Base-by-base conservation (phyloP, 352 stramenopile genomes). In the Globisporangium abappressorium region DNA sequence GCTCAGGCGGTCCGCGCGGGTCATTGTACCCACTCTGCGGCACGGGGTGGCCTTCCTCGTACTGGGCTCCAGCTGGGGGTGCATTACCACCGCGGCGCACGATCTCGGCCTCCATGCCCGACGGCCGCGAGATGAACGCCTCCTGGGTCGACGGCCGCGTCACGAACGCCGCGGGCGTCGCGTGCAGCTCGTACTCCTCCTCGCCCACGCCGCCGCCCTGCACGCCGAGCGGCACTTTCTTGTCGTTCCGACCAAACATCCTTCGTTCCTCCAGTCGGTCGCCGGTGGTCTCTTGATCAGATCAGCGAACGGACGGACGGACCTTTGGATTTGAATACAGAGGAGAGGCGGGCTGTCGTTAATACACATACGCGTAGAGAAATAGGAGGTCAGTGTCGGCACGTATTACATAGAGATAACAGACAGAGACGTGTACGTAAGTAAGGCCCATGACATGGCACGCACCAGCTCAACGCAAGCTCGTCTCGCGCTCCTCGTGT, bases 141-240 rank as follows among this genome's bases (percentile, higher is more conserved):
- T 91, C 82, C 57, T 62, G 70, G 43, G 79, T 78, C 54, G 79
- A 82, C 8, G 85, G 85, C 11, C 61, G 61, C 30, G 61, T 34
- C 47, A 66, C 62, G 49, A 66, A 54, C 8, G 77, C 82, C 54
- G 81, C 81, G 3, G 85, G 85, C 36, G 85, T 93, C 62, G 78
- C 75, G 68, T 91, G 86, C 66, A 87, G 80, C 43, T 75, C 76
- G 73, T 93, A 93, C 57, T 88, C 77, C 53, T 85, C 75, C 62
- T 65, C 78, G 11, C 70, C 75, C 5, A 1, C 41, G 26, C 72
- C 62, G 38, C 46, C 38, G 6, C 57, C 24, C 62, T 76, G 68
- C n/a, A 41, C 70, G 54, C 64, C 38, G 5, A 80, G 64, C n/a
- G 73, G 71, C 57, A 72, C 58, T n/a, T 75, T 73, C 73, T 87